A percentile compares a stretch with the other conserved stretches of the same genome.
Conservation (phyloP, 1,139 yeast species). For the Taiozyma sp. region DNA sequence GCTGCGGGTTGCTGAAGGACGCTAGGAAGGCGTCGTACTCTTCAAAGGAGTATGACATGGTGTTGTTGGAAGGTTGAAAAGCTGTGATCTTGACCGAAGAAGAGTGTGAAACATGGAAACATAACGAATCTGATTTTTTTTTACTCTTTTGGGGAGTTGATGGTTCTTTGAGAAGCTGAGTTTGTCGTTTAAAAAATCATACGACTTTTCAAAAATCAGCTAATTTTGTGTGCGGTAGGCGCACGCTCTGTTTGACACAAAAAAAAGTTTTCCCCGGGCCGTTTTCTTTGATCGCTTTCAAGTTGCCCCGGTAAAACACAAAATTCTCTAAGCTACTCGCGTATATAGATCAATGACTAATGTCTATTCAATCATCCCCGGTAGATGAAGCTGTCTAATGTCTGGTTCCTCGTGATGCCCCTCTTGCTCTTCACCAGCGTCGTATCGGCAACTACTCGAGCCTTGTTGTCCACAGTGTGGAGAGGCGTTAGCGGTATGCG, state of each 20-base stretch:
- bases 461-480: background rate
- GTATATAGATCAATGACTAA: background rate
- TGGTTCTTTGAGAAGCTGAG: background rate
- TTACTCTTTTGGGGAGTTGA: background rate
- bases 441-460: background rate
- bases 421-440: slow-evolving; percentile 1
- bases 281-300: too few relatives aligned
- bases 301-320: too few relatives aligned
- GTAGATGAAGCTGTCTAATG: slow-evolving; percentile 20
- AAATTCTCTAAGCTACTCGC: too few relatives aligned
- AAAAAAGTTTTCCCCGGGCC: too few relatives aligned
- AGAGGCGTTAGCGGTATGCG: slow-evolving; percentile 3
- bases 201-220: slow-evolving; percentile 9
- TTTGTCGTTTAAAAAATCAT: slow-evolving; percentile 6
- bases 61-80: background rate
- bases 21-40: slow-evolving; percentile 27
- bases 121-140: background rate
- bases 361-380: slow-evolving; percentile 5
- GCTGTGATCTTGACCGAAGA: background rate
- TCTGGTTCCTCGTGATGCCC: slow-evolving; percentile 5
- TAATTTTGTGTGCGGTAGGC: background rate
- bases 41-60: slow-evolving; percentile 24
- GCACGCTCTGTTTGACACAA: too few relatives aligned
- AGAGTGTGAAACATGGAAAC: background rate
- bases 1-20: slow-evolving; percentile 14